A percentile compares a stretch with the other conserved stretches of the same genome.
Evolutionary conservation across 176 grass and related monocot species (phyloP).

Genomic region (Oryza glaberrima): DNA sequence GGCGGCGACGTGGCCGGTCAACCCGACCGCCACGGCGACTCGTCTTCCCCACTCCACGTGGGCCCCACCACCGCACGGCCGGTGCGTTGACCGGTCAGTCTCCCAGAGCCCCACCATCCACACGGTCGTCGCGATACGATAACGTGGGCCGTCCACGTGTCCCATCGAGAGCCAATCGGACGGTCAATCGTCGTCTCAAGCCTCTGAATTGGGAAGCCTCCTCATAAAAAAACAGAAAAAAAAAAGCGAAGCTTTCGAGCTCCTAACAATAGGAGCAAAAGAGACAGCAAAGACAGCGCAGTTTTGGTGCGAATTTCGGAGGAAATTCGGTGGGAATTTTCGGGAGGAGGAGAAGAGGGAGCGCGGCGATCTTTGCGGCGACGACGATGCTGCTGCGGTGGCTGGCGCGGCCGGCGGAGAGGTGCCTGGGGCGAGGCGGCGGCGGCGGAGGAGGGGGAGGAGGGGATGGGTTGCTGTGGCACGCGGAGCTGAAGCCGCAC

Average conservation of each 20-base stretch:
- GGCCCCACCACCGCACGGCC: not conserved
- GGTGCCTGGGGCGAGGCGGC: slow-evolving; percentile 36
- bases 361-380: not conserved
- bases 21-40: not conserved
- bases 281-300: not conserved
- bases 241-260: not conserved
- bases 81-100: not conserved
- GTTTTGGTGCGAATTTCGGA: not conserved
- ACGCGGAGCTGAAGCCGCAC: slow-evolving; percentile 49
- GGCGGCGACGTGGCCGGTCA: not conserved
- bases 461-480: slow-evolving; percentile 31
- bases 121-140: not conserved
- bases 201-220: not conserved
- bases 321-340: not conserved
- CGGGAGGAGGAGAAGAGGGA: not conserved
- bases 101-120: not conserved
- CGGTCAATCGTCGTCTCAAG: not conserved
- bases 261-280: not conserved
- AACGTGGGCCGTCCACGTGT: not conserved
- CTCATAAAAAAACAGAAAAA: not conserved
- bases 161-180: not conserved
- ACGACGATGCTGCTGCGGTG: slow-evolving; percentile 22
- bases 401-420: slow-evolving; percentile 30
- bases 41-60: not conserved
- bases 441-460: not conserved